Conservation (phyloP, 2,329 filamentous ascomycete species). For the Diaporthe citriasiana region DNA sequence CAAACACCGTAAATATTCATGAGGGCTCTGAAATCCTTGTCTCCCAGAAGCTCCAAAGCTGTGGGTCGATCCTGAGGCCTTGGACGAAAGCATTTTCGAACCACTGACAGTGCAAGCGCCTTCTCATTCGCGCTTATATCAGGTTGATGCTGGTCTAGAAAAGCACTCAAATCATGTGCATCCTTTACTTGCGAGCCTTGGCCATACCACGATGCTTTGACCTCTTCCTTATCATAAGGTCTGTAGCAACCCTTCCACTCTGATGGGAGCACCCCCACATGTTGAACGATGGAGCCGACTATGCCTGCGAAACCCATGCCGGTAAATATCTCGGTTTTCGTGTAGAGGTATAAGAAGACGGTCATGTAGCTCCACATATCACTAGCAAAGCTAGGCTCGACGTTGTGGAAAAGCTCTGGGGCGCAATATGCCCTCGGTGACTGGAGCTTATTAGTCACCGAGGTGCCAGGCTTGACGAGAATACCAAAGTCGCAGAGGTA, state of each 20-base stretch:
- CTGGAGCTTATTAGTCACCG: slow-evolving; percentile 6
- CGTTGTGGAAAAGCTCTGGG: slow-evolving; percentile 6
- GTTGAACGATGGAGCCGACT: not conserved
- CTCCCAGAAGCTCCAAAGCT: slow-evolving; percentile 3
- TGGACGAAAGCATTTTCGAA: not conserved
- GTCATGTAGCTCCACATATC: slow-evolving; percentile 13
- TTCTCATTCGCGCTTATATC: not conserved
- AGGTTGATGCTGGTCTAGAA: slow-evolving; percentile 7
- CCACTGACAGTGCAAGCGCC: slow-evolving; percentile 5
- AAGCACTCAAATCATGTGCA: not conserved
- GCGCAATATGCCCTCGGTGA: not conserved
- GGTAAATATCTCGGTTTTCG: not conserved
- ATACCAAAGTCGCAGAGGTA: slow-evolving; percentile 18
- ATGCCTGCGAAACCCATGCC: not conserved
- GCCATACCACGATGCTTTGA: not conserved
- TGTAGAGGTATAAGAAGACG: not conserved
- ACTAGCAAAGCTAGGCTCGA: slow-evolving; percentile 17
- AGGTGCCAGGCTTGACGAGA: not conserved
- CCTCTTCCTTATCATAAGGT: not conserved
- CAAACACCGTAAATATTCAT: not conserved
- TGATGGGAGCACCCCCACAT: not conserved
- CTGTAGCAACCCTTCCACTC: not conserved
- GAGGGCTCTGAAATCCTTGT: slow-evolving; percentile 8
- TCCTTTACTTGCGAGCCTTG: not conserved
- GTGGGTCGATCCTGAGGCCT: not conserved